Percentiles rank a stretch among this genome's conserved stretches.
Evolutionary conservation across 2,329 filamentous ascomycete genomes (phyloP).

Genomic region (Epichloe festucae): DNA sequence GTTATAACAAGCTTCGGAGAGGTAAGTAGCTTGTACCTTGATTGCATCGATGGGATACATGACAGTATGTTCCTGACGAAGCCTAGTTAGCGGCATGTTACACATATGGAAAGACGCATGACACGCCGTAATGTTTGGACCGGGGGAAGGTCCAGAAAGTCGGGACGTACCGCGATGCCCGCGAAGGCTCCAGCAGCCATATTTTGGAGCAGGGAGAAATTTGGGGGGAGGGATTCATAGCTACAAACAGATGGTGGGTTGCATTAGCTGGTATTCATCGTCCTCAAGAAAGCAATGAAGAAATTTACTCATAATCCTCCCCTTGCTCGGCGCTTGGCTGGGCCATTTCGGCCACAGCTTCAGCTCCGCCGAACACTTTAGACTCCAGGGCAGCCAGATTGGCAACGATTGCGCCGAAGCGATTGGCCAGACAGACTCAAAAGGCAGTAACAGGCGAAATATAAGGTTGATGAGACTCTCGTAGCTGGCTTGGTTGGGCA

Average conservation of each 20-base stretch:
- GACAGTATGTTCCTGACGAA: conserved; percentile 76
- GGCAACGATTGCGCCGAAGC: conserved; percentile 15
- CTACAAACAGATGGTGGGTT: conserved; percentile 22
- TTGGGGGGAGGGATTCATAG: conserved; percentile 93
- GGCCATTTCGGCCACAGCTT: conserved; percentile 58
- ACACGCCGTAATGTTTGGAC: background rate
- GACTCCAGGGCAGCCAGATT: conserved; percentile 51
- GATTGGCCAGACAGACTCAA: background rate
- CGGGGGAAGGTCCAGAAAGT: background rate
- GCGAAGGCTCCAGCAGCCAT: conserved; percentile 95
- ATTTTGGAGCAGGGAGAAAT: conserved; percentile 87
- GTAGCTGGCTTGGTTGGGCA: background rate
- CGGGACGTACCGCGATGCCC: conserved; percentile 67
- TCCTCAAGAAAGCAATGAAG: background rate
- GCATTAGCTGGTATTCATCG: background rate
- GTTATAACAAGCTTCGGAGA: background rate
- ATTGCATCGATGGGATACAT: conserved; percentile 99
- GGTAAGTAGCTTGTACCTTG: conserved; percentile 50
- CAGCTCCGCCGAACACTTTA: conserved; percentile 47
- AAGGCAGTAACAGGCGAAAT: background rate
- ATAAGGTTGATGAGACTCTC: background rate
- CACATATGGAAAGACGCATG: background rate
- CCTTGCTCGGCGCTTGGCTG: conserved; percentile 50
- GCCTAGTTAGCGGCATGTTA: conserved; percentile 8
- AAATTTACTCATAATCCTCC: conserved; percentile 52